phyloP scores from a whole-genome alignment of 176 grass and related monocot genomes.

The Ensete ventricosum region DNA sequence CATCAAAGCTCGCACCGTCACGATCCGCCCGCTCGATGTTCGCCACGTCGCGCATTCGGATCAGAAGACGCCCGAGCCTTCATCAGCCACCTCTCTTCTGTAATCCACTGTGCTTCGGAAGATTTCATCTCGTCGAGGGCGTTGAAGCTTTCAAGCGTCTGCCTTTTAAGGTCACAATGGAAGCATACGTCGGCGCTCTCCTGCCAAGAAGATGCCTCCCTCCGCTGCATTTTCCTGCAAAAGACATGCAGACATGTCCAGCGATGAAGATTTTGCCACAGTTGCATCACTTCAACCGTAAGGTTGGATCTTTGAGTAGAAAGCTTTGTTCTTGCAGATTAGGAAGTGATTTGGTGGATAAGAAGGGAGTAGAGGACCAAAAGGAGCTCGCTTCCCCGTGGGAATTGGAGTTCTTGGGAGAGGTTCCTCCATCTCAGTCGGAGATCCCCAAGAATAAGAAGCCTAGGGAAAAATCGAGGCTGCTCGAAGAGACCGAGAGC shows the following conservation, averaged over 20 bases:
- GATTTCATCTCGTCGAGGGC: not conserved
- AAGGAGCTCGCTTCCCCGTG: slow-evolving; percentile 21
- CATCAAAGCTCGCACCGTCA: too few species aligned
- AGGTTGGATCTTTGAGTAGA: not conserved
- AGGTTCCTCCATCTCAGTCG: slow-evolving; percentile 12
- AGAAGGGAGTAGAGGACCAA: slow-evolving; percentile 12
- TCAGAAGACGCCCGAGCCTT: too few species aligned
- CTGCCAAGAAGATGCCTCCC: slow-evolving; percentile 20
- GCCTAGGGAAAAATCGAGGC: slow-evolving; percentile 11
- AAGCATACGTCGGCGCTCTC: slow-evolving; percentile 17
- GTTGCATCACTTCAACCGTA: slow-evolving; percentile 16
- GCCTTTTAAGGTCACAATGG: slow-evolving; percentile 6
- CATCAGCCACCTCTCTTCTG: too few species aligned
- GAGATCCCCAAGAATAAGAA: not conserved
- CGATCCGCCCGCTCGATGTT: too few species aligned
- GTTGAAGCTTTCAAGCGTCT: not conserved
- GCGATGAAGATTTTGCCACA: not conserved
- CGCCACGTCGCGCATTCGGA: too few species aligned
- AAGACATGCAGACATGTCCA: slow-evolving; percentile 9
- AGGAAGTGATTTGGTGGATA: not conserved
- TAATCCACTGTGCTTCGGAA: too few species aligned
- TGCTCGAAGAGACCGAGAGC: slow-evolving; percentile 31
- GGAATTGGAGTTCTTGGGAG: slow-evolving; percentile 35
- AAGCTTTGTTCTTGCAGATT: slow-evolving; percentile 21
- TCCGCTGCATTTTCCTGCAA: slow-evolving; percentile 19